These are phyloP conservation scores for Galeopsis tetrahit DNA, from an alignment of 257 asterid genomes.

Conservation along the genomic window DNA sequence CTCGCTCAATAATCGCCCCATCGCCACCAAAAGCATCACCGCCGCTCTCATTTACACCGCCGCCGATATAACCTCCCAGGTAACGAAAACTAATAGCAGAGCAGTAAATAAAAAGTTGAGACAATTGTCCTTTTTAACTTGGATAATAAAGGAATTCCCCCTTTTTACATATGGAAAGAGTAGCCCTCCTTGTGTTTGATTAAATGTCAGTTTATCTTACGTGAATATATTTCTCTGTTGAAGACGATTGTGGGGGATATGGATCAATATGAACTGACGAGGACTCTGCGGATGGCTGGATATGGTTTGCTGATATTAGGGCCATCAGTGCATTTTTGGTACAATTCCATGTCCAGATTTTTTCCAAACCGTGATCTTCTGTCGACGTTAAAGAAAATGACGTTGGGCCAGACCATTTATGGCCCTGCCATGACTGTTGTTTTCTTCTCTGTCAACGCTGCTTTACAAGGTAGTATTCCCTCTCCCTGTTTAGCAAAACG, in stretches of 20 bases:
- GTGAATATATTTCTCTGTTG: background rate
- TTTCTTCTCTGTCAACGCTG: conserved; percentile 89
- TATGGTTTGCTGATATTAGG: conserved; percentile 56
- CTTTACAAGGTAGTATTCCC: conserved; percentile 62
- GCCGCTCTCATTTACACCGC: conserved; percentile 74
- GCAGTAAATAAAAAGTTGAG: too few relatives aligned
- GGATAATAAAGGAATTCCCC: background rate
- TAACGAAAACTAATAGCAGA: conserved; percentile 12
- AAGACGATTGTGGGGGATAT: conserved; percentile 50
- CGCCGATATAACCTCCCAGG: conserved; percentile 93
- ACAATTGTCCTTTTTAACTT: background rate
- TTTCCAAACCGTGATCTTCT: conserved; percentile 70
- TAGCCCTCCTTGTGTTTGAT: background rate
- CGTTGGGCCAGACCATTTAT: conserved; percentile 72
- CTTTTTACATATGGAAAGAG: background rate
- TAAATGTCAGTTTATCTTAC: background rate
- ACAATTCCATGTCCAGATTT: conserved; percentile 58
- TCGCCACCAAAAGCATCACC: conserved; percentile 79
- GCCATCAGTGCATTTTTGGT: conserved; percentile 66
- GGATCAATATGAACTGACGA: conserved; percentile 45
- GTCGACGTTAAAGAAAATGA: conserved; percentile 78
- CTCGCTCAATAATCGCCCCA: conserved; percentile 63
- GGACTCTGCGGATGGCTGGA: conserved; percentile 70
- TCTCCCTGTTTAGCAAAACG: background rate
- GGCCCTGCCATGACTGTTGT: conserved; percentile 78